Evolutionary conservation across 2,329 filamentous ascomycete genomes (phyloP).

Genomic region (Nemania sp.): DNA sequence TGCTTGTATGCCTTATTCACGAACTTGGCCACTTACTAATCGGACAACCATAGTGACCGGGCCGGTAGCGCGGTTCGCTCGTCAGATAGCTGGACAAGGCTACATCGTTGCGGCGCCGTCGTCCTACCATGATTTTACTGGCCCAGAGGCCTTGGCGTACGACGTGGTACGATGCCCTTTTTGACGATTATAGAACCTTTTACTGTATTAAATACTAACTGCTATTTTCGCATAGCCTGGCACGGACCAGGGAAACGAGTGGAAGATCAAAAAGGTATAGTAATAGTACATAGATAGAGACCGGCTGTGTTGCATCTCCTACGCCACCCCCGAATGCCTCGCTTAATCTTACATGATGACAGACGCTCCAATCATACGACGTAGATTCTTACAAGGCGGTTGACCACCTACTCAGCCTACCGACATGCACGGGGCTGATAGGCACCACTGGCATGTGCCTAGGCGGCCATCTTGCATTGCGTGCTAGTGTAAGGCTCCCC

Average conservation of each 20-base stretch:
- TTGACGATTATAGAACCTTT: not conserved
- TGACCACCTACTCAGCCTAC: constrained; percentile 75
- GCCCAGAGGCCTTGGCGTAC: constrained; percentile 85
- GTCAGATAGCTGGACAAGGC: constrained; percentile 91
- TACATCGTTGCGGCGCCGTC: constrained; percentile 94
- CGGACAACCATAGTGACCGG: constrained; percentile 73
- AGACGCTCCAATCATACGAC: constrained; percentile 89
- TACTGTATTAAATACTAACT: constrained; percentile 7
- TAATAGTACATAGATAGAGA: constrained; percentile 50
- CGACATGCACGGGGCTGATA: constrained; percentile 84
- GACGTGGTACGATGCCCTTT: constrained; percentile 63
- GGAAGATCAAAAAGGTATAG: constrained; percentile 79
- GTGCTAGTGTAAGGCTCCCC: constrained; percentile 60
- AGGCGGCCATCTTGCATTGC: constrained; percentile 84
- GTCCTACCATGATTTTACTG: constrained; percentile 93
- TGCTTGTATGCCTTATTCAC: not conserved
- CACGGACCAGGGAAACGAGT: constrained; percentile 87
- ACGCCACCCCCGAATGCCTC: constrained; percentile 20
- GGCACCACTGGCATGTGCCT: constrained; percentile 92
- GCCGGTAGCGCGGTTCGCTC: constrained; percentile 87
- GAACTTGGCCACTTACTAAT: constrained; percentile 18
- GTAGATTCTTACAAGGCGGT: constrained; percentile 78
- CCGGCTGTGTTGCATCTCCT: constrained; percentile 26
- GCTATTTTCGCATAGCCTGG: constrained; percentile 63
- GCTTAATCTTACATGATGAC: constrained; percentile 28